Evolutionary conservation across 2,329 filamentous ascomycete genomes (phyloP), one percentile per base, ranked within the genome.

Genomic region (Cadophora sp.): DNA sequence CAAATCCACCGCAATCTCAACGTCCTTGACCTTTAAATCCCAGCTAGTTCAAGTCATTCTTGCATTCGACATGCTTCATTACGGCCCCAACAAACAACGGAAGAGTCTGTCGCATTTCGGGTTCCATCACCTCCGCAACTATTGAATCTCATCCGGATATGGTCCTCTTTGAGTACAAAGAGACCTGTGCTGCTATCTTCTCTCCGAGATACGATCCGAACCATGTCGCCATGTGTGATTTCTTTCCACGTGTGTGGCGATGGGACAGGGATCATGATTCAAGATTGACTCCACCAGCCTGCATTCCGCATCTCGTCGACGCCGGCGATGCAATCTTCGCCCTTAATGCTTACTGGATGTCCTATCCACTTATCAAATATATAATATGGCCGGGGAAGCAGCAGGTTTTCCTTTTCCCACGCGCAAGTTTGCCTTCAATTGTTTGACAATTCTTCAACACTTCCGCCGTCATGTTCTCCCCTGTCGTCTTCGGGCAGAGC

Each of bases 381-480:
- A 58, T 58, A 58, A 43, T 13, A 43, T 43, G 33, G 20, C 20
- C 1, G 55, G 55, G 43, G 55, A 22, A 39, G 33, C 33, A 41
- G 20, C 9, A 58, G 7, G 11, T 13, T 3, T 8, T 27, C 20
- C 24, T 43, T 4, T 22, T 24, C 20, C 20, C 36, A 43, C 33
- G 55, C 55, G 14, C 55, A 41, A 58, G n/a, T 43, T 56, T 43
- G n/a, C 4, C 36, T 58, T 16, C 36, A 58, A 43, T 41, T 20
- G 6, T 8, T 56, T 43, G 55, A 41, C 20, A 24, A 24, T 58
- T 43, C 20, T 43, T 22, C 11, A 8, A 43, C 8, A 41, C 36
- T 43, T 58, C 36, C 20, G 36, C 36, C 55, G 36, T 58, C 36
- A 58, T 58, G 55, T 58, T 58, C 36, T 58, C 55, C 55, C 20